Base-by-base conservation (phyloP, 1,284 basidiomycete genomes). In the Ceratorhiza oryzae-sativae region DNA sequence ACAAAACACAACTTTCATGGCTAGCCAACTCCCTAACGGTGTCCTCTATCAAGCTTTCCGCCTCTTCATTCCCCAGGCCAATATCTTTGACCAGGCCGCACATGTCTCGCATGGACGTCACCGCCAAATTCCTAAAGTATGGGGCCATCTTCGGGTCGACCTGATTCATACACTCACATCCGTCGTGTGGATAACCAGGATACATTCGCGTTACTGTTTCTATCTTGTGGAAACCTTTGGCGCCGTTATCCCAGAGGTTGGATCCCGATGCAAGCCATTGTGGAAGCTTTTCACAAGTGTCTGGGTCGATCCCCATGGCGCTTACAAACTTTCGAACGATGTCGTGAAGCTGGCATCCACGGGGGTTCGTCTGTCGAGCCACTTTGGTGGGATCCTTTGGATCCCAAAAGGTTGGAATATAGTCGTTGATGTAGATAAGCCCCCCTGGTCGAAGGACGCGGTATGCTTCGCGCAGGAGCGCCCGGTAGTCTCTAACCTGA, bases 371-470 rank as follows among this genome's bases (percentile, higher is more conserved):
- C 15, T 20, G 36, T 39, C 13, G 36, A 9, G 55, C 27, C 25
- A 32, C 18, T 32, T 34, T 58, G 4, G 30, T 34, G 4, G 18
- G 13, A 10, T 58, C 55, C 36, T 58, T 20, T 34, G 55, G 55
- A 20, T 58, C 32, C 55, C 55, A 58, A 3, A 34, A 4, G 10
- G 13, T 4, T 36, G 55, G 55, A n/a, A 20, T 20, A n/a, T 23
- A 36, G 18, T 58, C 55, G 9, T 32, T 25, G 9, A 58, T 34
- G 10, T 58, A 20, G 6, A 58, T 36, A 9, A 58, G 32, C 9
- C 55, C 55, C 9, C 55, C 55, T 8, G 55, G 55, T 3, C 55
- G 25, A 34, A 58, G 32, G 9, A 58, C 55, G 34, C 55, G 55
- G n/a, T 58, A 23, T 9, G 20, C 27, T 20, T 58, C 55, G n/a